phyloP scores from a whole-genome alignment of 495 filamentous ascomycete genomes.

The Letharia lupina region DNA sequence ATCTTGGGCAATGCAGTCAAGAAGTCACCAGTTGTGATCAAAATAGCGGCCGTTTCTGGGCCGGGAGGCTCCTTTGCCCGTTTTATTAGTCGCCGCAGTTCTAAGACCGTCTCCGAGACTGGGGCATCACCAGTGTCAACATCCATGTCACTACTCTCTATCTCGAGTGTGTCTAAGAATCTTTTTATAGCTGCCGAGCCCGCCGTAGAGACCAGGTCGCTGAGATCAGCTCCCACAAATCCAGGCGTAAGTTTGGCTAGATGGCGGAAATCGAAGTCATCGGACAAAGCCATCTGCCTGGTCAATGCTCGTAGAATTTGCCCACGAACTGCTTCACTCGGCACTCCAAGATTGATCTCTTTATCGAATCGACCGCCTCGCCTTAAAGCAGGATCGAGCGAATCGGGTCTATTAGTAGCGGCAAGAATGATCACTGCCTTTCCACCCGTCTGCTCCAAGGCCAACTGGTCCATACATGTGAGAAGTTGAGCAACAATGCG shows the following conservation, averaged over 20 bases:
- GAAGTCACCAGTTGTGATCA: constrained; percentile 58
- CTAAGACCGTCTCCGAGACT: constrained; percentile 38
- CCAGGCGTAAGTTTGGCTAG: constrained; percentile 86
- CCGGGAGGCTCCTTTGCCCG: constrained; percentile 44
- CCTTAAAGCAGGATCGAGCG: constrained; percentile 77
- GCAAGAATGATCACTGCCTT: constrained; percentile 92
- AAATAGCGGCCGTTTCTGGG: constrained; percentile 33
- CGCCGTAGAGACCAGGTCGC: constrained; percentile 69
- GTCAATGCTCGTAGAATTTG: constrained; percentile 75
- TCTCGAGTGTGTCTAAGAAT: constrained; percentile 45
- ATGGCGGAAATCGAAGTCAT: constrained; percentile 67
- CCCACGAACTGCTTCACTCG: constrained; percentile 73
- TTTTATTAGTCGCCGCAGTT: constrained; percentile 46
- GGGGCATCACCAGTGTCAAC: constrained; percentile 33
- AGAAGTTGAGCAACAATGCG: constrained; percentile 89
- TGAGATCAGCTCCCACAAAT: constrained; percentile 91
- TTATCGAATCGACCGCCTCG: constrained; percentile 82
- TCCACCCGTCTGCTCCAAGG: constrained; percentile 68
- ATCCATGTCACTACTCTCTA: constrained; percentile 46
- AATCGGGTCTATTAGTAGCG: constrained; percentile 88
- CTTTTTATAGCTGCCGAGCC: constrained; percentile 58
- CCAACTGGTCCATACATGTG: constrained; percentile 80
- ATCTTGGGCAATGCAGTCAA: constrained; percentile 71
- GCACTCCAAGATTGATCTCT: constrained; percentile 94
- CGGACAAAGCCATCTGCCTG: constrained; percentile 55